phyloP scores from a whole-genome alignment of 148 eudicot genomes.

The Vaccinium corymbosum region DNA sequence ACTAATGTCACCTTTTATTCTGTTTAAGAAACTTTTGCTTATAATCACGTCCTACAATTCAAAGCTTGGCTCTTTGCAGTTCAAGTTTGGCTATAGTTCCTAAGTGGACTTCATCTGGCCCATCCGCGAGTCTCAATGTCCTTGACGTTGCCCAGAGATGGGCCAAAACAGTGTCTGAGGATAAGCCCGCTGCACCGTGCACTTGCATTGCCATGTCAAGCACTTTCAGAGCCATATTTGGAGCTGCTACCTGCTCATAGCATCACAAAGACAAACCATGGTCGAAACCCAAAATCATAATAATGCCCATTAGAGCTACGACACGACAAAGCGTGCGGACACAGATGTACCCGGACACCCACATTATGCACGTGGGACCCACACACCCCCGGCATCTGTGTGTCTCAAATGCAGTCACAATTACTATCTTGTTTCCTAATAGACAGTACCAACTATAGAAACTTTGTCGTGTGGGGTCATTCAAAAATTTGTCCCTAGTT shows the following conservation, averaged over 20 bases:
- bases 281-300: background rate
- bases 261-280: background rate
- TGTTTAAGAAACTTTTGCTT: background rate
- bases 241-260: conserved; percentile 76
- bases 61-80: conserved; percentile 68
- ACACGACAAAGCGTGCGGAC: background rate
- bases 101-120: conserved; percentile 98
- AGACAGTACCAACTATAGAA: background rate
- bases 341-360: background rate
- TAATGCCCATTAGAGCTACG: background rate
- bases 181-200: conserved; percentile 89
- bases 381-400: background rate
- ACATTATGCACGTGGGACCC: background rate
- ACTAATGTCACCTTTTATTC: background rate
- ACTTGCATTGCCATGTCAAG: conserved; percentile 98
- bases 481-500: background rate
- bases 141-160: conserved; percentile 94
- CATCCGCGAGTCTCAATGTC: conserved; percentile 94
- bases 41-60: conserved; percentile 6
- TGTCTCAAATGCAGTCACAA: background rate
- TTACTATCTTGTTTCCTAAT: background rate
- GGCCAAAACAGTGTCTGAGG: conserved; percentile 76
- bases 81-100: conserved; percentile 86
- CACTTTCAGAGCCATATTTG: conserved; percentile 85
- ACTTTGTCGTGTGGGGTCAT: background rate